These are phyloP conservation scores for Pouteria campechiana DNA, from an alignment of 179 eudicot genomes.

Conservation along the genomic window DNA sequence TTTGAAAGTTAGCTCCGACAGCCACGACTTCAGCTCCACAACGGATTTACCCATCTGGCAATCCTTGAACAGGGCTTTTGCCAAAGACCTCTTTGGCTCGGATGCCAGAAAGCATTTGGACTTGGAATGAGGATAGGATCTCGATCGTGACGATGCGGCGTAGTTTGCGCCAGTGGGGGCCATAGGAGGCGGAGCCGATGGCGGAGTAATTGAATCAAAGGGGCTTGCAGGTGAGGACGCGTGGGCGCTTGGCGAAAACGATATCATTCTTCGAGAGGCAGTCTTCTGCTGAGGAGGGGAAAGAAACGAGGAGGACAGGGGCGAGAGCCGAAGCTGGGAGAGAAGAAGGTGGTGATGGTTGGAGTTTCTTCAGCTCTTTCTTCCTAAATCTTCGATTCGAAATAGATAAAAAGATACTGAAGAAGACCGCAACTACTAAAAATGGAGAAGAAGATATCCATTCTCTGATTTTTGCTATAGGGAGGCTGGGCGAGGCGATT, in stretches of 20 bases:
- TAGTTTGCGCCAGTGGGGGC: conserved; percentile 24
- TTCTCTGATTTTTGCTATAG: too few relatives aligned
- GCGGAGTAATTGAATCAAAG: conserved; percentile 18
- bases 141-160: conserved; percentile 17
- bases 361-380: too few relatives aligned
- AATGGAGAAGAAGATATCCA: too few relatives aligned
- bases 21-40: too few relatives aligned
- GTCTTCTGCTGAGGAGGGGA: conserved; percentile 7
- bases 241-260: conserved; percentile 26
- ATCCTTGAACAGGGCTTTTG: too few relatives aligned
- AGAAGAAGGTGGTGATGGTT: conserved; percentile 4
- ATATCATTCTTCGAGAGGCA: conserved; percentile 14
- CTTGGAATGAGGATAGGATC: conserved; percentile 14
- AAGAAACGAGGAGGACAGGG: conserved; percentile 9
- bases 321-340: conserved; percentile 13
- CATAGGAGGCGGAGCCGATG: conserved; percentile 16
- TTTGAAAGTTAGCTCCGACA: too few relatives aligned
- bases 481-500: too few relatives aligned
- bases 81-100: conserved; percentile 15
- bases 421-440: too few relatives aligned
- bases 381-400: too few relatives aligned
- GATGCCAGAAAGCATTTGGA: conserved; percentile 6
- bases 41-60: too few relatives aligned
- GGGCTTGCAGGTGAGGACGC: conserved; percentile 10
- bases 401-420: too few relatives aligned